Evolutionary conservation across 768 basidiomycete species (phyloP).

Genomic region (Auricularia cornea): DNA sequence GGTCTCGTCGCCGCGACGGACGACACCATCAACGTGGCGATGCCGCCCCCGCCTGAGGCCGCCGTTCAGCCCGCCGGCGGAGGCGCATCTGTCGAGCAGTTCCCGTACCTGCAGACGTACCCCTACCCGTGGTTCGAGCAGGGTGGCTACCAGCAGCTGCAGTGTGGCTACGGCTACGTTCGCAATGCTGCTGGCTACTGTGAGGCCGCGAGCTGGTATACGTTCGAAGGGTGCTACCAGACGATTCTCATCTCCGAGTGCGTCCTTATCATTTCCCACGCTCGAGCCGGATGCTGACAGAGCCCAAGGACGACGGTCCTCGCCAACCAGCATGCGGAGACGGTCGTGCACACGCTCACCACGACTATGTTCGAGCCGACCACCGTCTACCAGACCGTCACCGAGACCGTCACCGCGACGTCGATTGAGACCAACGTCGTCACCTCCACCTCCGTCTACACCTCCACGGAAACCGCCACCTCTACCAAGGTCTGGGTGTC

Average conservation of each 20-base stretch:
- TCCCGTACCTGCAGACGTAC: slow-evolving; percentile 28
- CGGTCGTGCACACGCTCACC: slow-evolving; percentile 10
- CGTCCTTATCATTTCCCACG: slow-evolving; percentile 3
- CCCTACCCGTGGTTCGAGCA: slow-evolving; percentile 50
- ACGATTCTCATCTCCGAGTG: slow-evolving; percentile 48
- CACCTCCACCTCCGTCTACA: not conserved
- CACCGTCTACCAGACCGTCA: slow-evolving; percentile 18
- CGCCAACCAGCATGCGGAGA: slow-evolving; percentile 16
- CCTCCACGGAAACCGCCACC: not conserved
- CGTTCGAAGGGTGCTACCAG: slow-evolving; percentile 48
- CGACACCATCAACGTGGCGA: slow-evolving; percentile 35
- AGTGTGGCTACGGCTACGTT: slow-evolving; percentile 63
- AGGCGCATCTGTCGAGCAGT: not conserved
- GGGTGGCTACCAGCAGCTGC: slow-evolving; percentile 58
- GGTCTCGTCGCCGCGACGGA: slow-evolving; percentile 49
- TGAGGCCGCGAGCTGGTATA: slow-evolving; percentile 39
- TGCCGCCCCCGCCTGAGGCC: slow-evolving; percentile 8
- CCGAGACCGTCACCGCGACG: not conserved
- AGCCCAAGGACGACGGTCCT: slow-evolving; percentile 11
- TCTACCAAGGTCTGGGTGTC: slow-evolving; percentile 5
- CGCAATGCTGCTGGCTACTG: slow-evolving; percentile 52
- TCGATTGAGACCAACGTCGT: slow-evolving; percentile 1
- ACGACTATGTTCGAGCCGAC: slow-evolving; percentile 2
- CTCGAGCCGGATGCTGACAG: slow-evolving; percentile 1
- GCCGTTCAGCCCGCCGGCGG: slow-evolving; percentile 6